Conservation (phyloP, 1,284 basidiomycete genomes). For the Tranzscheliella williamsii region DNA sequence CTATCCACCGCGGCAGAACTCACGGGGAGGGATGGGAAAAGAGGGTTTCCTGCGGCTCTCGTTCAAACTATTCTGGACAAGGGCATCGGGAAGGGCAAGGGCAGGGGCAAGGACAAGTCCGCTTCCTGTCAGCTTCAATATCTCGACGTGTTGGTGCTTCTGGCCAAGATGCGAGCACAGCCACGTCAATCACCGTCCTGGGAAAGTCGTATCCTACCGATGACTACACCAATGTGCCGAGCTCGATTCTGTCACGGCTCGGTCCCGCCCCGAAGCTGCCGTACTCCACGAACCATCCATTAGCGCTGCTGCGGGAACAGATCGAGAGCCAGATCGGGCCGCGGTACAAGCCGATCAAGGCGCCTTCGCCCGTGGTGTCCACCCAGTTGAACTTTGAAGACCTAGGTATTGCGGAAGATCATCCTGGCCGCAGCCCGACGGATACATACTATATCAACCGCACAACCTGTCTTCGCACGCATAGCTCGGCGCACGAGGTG, state of each 20-base stretch:
- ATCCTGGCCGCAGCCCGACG: slow-evolving; percentile 84
- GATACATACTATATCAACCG: slow-evolving; percentile 97
- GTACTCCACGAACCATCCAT: slow-evolving; percentile 76
- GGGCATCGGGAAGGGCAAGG: too few relatives aligned
- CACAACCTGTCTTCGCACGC: slow-evolving; percentile 87
- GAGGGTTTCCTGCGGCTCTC: too few relatives aligned
- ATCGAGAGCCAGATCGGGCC: slow-evolving; percentile 79
- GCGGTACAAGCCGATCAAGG: slow-evolving; percentile 62
- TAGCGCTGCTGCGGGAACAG: slow-evolving; percentile 79
- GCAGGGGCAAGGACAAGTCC: too few relatives aligned
- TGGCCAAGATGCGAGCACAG: too few relatives aligned
- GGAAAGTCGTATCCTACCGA: slow-evolving; percentile 70
- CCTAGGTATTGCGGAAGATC: slow-evolving; percentile 87
- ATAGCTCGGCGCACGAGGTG: slow-evolving; percentile 96
- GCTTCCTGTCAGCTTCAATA: too few relatives aligned
- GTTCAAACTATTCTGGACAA: too few relatives aligned
- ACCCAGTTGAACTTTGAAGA: slow-evolving; percentile 95
- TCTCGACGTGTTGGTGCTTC: too few relatives aligned
- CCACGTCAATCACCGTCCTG: slow-evolving; percentile 23
- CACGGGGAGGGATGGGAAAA: too few relatives aligned
- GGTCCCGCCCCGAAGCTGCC: slow-evolving; percentile 71
- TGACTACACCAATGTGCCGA: slow-evolving; percentile 80
- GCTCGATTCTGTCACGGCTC: slow-evolving; percentile 77
- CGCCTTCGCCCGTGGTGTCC: slow-evolving; percentile 83
- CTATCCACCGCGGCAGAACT: too few relatives aligned